A percentile compares a stretch with the other conserved stretches of the same genome.
phyloP scores from a whole-genome alignment of 164 flowering plant genomes.

The Vitis vinifera region DNA sequence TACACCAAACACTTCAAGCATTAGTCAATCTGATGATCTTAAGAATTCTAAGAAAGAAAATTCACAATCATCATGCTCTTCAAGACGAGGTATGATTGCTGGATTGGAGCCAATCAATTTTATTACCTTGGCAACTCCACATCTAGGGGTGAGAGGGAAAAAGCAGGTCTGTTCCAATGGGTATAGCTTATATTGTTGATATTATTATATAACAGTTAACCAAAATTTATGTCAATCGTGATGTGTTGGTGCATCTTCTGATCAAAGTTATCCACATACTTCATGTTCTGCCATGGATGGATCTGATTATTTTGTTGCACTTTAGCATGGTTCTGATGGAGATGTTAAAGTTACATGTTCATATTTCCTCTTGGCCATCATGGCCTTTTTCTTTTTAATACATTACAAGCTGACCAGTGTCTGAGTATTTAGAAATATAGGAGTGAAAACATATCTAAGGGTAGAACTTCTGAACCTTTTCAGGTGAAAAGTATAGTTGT shows the following conservation, averaged over 20 bases:
- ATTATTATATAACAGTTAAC: not conserved
- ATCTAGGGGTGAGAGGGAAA: slow-evolving; percentile 92
- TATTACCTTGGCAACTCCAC: slow-evolving; percentile 91
- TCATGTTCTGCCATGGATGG: not conserved
- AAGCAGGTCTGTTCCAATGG: slow-evolving; percentile 65
- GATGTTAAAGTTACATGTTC: not conserved
- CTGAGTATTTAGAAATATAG: not conserved
- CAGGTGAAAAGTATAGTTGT: not conserved
- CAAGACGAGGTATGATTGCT: slow-evolving; percentile 59
- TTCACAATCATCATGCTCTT: slow-evolving; percentile 21
- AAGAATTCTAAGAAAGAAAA: slow-evolving; percentile 18
- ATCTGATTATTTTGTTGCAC: not conserved
- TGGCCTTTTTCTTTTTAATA: not conserved
- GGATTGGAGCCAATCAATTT: slow-evolving; percentile 88
- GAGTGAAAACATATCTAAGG: not conserved
- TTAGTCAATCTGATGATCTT: slow-evolving; percentile 25
- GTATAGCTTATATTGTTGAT: slow-evolving; percentile 4
- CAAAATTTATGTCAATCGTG: not conserved
- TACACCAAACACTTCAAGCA: slow-evolving; percentile 26
- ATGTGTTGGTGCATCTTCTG: not conserved
- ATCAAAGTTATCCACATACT: not conserved
- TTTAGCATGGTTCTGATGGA: not conserved
- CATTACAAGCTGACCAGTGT: not conserved
- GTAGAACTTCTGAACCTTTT: not conserved
- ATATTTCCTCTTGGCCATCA: too few relatives aligned